These are phyloP conservation scores for Chloris gayana DNA, from an alignment of 176 grass and related monocot genomes.

Conservation along the genomic window DNA sequence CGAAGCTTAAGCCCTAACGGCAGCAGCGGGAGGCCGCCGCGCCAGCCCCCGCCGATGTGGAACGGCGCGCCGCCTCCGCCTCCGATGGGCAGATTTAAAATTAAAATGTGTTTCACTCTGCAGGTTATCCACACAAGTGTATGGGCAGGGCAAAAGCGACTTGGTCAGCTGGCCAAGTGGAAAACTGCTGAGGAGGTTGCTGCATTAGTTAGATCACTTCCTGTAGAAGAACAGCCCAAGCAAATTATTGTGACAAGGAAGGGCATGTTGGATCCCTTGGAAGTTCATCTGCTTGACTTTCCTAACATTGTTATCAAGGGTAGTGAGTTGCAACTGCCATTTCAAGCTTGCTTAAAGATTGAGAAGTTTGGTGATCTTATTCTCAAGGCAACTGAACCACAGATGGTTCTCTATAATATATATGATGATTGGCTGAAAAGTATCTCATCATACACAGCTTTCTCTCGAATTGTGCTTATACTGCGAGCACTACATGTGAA, in stretches of 20 bases:
- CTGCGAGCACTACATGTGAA: conserved; percentile 91
- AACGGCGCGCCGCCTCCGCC: conserved; percentile 48
- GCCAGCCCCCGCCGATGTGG: conserved; percentile 48
- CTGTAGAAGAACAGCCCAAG: conserved; percentile 97
- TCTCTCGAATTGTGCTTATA: conserved; percentile 93
- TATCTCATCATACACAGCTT: conserved; percentile 97
- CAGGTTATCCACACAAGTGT: conserved; percentile 99
- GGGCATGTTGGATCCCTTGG: conserved; percentile 96
- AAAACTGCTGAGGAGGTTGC: conserved; percentile 99
- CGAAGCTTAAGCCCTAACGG: conserved; percentile 45
- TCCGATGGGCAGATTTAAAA: conserved; percentile 33
- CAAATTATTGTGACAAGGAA: conserved; percentile 98
- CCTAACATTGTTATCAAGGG: conserved; percentile 99
- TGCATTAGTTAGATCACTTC: conserved; percentile 89
- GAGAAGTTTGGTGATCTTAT: conserved; percentile 99
- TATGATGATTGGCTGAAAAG: conserved; percentile 99
- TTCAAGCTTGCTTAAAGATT: conserved; percentile 99
- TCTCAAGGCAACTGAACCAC: conserved; percentile 94
- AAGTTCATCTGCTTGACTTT: conserved; percentile 97
- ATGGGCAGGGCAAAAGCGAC: conserved; percentile 98
- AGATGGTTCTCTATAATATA: conserved; percentile 98
- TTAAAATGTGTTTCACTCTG: conserved; percentile 22
- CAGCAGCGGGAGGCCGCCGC: conserved; percentile 40
- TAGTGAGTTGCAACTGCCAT: conserved; percentile 98
- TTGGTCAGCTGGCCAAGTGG: conserved; percentile 97